Percentiles rank a stretch among this genome's conserved stretches.
These are phyloP conservation scores for Polytrichum formosum DNA, from an alignment of 225 moss, liverwort and hornwort species.

Conservation along the genomic window DNA sequence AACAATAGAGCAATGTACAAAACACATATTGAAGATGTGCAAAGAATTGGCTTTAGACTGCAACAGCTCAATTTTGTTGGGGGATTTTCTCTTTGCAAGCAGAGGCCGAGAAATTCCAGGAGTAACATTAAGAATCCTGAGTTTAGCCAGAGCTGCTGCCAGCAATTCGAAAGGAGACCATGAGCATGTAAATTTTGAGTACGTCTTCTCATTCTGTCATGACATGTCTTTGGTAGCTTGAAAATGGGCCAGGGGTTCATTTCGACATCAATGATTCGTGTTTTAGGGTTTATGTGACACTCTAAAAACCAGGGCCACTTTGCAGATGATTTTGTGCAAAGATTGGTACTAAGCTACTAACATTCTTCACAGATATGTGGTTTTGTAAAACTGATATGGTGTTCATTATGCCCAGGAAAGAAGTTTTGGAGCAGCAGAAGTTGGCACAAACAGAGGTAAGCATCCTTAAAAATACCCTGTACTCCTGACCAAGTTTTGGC, in stretches of 20 bases:
- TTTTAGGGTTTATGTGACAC: neutral
- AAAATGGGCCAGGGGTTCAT: no score
- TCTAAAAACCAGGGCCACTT: neutral
- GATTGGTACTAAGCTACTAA: neutral
- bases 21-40: no score
- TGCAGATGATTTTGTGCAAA: neutral
- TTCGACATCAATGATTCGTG: neutral
- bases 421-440: conserved; percentile 2
- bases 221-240: neutral
- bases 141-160: neutral
- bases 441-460: conserved; percentile 11
- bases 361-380: neutral
- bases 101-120: neutral
- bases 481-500: neutral
- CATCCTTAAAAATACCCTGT: neutral
- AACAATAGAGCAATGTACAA: no score
- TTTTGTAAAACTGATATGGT: neutral
- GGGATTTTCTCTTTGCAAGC: neutral
- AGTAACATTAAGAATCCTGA: neutral
- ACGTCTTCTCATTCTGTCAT: neutral
- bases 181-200: conserved; percentile 2
- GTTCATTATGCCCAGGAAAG: conserved; percentile 4
- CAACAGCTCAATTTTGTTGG: no score
- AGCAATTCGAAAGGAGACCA: conserved; percentile 5
- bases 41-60: no score